phyloP scores from a whole-genome alignment of 1,139 yeast species.

The Kodamaea fungicola region DNA sequence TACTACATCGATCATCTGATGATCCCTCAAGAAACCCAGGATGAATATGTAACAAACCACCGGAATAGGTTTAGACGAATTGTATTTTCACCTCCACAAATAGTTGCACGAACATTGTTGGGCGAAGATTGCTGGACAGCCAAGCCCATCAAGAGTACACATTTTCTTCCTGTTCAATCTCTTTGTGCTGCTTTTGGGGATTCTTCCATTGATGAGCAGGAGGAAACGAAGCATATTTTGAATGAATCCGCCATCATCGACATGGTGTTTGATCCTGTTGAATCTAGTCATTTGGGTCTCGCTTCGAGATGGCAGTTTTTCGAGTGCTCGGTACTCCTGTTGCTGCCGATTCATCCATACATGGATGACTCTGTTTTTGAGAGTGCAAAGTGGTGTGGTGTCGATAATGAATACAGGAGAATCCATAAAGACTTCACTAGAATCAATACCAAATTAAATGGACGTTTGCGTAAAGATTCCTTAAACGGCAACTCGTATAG shows the following conservation, averaged over 20 bases:
- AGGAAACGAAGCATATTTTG: conserved; percentile 23
- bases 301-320: conserved; percentile 43
- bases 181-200: conserved; percentile 49
- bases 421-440: conserved; percentile 23
- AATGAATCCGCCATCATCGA: conserved; percentile 36
- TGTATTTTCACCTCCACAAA: conserved; percentile 22
- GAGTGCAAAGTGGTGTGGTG: conserved; percentile 20
- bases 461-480: conserved; percentile 6
- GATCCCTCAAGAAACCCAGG: conserved; percentile 20
- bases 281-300: conserved; percentile 44
- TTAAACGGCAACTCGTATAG: conserved; percentile 13
- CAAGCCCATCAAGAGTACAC: conserved; percentile 32
- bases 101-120: conserved; percentile 29
- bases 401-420: conserved; percentile 38
- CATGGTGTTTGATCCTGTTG: conserved; percentile 31
- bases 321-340: conserved; percentile 22
- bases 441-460: background rate
- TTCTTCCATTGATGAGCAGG: conserved; percentile 29
- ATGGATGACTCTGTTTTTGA: conserved; percentile 4
- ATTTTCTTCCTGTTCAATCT: conserved; percentile 49
- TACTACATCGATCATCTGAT: conserved; percentile 31
- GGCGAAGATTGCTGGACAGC: conserved; percentile 59
- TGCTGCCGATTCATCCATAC: conserved; percentile 2
- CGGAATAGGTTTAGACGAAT: conserved; percentile 20
- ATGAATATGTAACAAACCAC: conserved; percentile 6